Base-by-base conservation (phyloP, 1,284 basidiomycete species). In the Malassezia nana region DNA sequence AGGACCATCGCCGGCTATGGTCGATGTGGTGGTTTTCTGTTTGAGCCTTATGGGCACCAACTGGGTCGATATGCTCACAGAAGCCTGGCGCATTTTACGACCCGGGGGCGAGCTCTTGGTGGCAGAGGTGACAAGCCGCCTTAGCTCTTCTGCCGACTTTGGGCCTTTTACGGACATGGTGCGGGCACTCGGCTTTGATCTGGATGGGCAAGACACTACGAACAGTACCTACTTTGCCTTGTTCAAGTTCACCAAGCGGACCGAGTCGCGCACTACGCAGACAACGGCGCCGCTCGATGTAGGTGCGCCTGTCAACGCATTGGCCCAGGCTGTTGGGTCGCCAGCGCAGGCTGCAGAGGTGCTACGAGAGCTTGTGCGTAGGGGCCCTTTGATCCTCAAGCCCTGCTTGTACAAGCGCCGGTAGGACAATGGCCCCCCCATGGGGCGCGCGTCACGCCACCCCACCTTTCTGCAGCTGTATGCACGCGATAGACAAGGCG, bases 341-440 rank as follows among this genome's bases (percentile, higher is more conserved):
- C 74, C 76, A 9, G 78, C 84, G 52, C 78, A 81, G 58, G 83
- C 84, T 35, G 87, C 84, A 20, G 54, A 35, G 83, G 72, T 76
- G n/a, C 79, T 77, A 43, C 48, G 55, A 22, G 46, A 50, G 30
- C 59, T 89, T 24, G 65, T 83, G 51, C 75, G 77, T 18, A 79
- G 80, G 63, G 84, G 85, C 15, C 75, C 78, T 60, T 74, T 84
- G 9, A 72, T 82, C 33, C 78, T 99, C 55, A 89, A 90, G 74
- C 85, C 90, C 28, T 99, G 94, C 76, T 86, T 96, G 75, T 99
- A 99, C 76, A 99, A 98, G 77, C 82, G 88, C 67, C 81, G 92
- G 69, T 96, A 50, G 76, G n/a, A n/a, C n/a, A n/a, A n/a, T n/a
- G n/a, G n/a, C n/a, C n/a, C n/a, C n/a, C n/a, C n/a, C 13, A 4